These are phyloP conservation scores for Mrakia gelida DNA, from an alignment of 768 basidiomycete species.

Conservation along the genomic window DNA sequence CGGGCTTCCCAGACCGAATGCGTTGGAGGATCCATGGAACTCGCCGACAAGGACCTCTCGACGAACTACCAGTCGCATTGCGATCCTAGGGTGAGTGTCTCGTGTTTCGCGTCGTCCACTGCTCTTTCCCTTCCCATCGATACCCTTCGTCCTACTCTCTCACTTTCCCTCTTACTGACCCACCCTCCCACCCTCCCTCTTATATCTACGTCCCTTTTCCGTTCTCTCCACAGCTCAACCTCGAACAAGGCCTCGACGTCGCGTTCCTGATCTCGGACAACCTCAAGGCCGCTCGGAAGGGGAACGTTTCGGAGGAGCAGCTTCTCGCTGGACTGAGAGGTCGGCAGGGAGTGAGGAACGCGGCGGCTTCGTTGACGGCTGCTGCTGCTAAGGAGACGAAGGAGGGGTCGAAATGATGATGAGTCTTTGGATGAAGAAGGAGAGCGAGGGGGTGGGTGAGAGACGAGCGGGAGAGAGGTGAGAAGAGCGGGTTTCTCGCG, in stretches of 20 bases:
- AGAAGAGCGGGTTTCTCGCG: no score
- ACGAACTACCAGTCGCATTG: conserved; percentile 68
- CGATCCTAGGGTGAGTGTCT: conserved; percentile 51
- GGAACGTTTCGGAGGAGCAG: conserved; percentile 16
- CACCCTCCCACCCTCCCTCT: no score
- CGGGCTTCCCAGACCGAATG: conserved; percentile 65
- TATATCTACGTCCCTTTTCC: background rate
- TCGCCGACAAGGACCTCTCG: conserved; percentile 82
- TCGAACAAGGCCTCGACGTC: conserved; percentile 88
- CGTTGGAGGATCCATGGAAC: conserved; percentile 91
- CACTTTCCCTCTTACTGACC: no score
- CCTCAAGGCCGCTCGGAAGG: conserved; percentile 18
- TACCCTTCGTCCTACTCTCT: no score
- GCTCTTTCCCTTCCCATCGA: background rate
- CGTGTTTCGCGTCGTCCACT: no score
- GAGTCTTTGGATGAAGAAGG: no score
- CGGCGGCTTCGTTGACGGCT: no score
- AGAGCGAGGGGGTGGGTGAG: no score
- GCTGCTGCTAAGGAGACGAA: no score
- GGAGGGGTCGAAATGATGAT: background rate
- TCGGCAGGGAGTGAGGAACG: background rate
- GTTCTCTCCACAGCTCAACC: conserved; percentile 55
- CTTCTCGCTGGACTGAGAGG: conserved; percentile 24
- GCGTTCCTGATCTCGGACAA: conserved; percentile 58
- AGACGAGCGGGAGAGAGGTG: no score